Evolutionary conservation across 148 eudicot genomes (phyloP), one percentile per base, ranked within the genome.

Genomic region (Camellia lanceoleosa): DNA sequence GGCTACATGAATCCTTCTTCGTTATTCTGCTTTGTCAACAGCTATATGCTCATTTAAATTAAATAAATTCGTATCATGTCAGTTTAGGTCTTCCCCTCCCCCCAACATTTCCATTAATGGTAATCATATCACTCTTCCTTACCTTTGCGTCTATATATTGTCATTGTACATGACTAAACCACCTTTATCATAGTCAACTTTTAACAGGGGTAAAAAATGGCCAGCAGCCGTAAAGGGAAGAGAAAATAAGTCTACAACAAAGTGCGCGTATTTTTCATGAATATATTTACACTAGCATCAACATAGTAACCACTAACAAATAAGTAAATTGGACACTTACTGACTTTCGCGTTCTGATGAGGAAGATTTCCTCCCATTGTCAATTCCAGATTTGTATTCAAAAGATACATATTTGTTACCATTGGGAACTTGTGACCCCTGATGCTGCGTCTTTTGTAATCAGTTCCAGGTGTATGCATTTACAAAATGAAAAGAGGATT

Each of bases 261-360:
- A 38, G 12, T 19, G 42, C 30, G 38, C 11, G 13, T 11, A 60
- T 9, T 4, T 52, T 49, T 15, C n/a, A 58, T 15, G 51, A 47
- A n/a, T 13, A 62, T 63, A 56, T 5, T 65, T 19, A 38, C 58
- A 23, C 68, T 16, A 4, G 63, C 44, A 82, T 5, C 41, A 51
- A 58, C n/a, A 13, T n/a, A 59, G 11, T 41, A 75, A 18, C 58
- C 64, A 77, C 18, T 30, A 60, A 66, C 20, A 59, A 63, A 74
- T 38, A 79, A 83, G 64, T 52, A 81, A 80, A 54, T 70, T 84
- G 74, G 81, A 71, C 80, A 94, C 99, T 97, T 92, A 97, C 99
- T 92, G 99, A 87, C 99, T 97, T 83, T 97, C 99, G 72, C 81
- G 97, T 76, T 97, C 99, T 56, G 99, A 93, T 76, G 98, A 96